Evolutionary conservation across 192 early-diverging fungal genomes (phyloP).

Genomic region (Coemansia sp.): DNA sequence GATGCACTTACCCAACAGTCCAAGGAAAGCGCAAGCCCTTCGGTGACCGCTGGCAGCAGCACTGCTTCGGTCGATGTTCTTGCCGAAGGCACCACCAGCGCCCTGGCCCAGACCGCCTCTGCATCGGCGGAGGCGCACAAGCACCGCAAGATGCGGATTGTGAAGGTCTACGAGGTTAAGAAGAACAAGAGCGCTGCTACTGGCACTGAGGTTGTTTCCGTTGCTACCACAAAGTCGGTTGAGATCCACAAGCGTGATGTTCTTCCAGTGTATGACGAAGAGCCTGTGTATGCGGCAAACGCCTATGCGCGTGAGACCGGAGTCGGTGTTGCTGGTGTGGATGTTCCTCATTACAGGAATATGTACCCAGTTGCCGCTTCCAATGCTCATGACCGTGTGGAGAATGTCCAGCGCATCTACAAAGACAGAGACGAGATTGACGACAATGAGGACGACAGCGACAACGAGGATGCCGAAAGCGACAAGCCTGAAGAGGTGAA

Average conservation of each 20-base stretch:
- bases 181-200: slow-evolving; percentile 38
- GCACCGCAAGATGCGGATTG: slow-evolving; percentile 54
- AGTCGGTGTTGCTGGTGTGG: neutral
- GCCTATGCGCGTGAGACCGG: slow-evolving; percentile 3
- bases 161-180: slow-evolving; percentile 53
- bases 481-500: slow-evolving; percentile 15
- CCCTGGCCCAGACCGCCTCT: neutral
- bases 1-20: slow-evolving; percentile 1
- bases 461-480: slow-evolving; percentile 12
- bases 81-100: slow-evolving; percentile 12
- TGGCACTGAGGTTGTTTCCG: neutral
- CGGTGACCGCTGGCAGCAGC: slow-evolving; percentile 31
- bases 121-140: slow-evolving; percentile 10
- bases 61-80: slow-evolving; percentile 9
- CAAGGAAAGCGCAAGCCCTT: slow-evolving; percentile 19
- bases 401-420: slow-evolving; percentile 20
- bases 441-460: slow-evolving; percentile 23
- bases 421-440: slow-evolving; percentile 20
- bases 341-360: neutral
- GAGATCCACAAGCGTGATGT: slow-evolving; percentile 38
- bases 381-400: slow-evolving; percentile 4
- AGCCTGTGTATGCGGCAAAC: neutral
- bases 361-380: slow-evolving; percentile 2
- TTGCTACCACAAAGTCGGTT: slow-evolving; percentile 1
- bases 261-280: slow-evolving; percentile 29